These are phyloP conservation scores for Crithidia mellificae DNA, from an alignment of 208 protist genomes.

Conservation along the genomic window DNA sequence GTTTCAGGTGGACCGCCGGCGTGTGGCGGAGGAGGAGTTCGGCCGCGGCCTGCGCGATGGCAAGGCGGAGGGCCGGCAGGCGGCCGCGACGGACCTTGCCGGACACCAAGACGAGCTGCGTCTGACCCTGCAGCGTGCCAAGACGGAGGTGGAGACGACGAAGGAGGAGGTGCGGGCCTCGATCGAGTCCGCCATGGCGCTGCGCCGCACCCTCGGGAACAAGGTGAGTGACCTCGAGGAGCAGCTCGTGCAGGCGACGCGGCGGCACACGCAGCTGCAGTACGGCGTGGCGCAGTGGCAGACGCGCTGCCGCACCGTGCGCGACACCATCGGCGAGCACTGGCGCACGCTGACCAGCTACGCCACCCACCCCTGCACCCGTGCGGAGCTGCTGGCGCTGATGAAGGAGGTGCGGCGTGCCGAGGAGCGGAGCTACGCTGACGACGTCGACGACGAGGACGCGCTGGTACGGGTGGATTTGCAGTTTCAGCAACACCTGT, in stretches of 20 bases:
- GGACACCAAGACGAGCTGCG: constrained; percentile 55
- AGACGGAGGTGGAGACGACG: constrained; percentile 44
- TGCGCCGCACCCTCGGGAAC: constrained; percentile 34
- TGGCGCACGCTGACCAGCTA: constrained; percentile 40
- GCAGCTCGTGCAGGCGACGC: constrained; percentile 22
- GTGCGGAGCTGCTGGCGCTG: constrained; percentile 24
- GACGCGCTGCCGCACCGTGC: constrained; percentile 27
- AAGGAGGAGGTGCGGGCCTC: constrained; percentile 60
- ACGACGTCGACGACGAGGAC: constrained; percentile 9
- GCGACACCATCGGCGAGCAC: constrained; percentile 33
- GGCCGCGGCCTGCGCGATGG: constrained; percentile 56
- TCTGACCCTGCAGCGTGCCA: constrained; percentile 57
- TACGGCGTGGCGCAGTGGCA: constrained; percentile 24
- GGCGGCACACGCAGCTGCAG: constrained; percentile 32
- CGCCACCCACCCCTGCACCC: constrained; percentile 36
- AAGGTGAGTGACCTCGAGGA: constrained; percentile 32
- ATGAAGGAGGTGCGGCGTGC: constrained; percentile 31
- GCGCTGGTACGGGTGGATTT: constrained; percentile 31
- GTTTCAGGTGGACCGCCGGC: constrained; percentile 50
- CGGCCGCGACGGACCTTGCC: constrained; percentile 42
- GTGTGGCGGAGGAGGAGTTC: constrained; percentile 63
- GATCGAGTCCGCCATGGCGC: constrained; percentile 51
- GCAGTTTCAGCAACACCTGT: constrained; percentile 38
- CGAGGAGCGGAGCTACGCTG: constrained; percentile 26
- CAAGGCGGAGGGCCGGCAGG: constrained; percentile 42